A percentile compares a stretch with the other conserved stretches of the same genome.
Evolutionary conservation across 1,284 basidiomycete genomes (phyloP).

Genomic region (Fomitopsis betulina): DNA sequence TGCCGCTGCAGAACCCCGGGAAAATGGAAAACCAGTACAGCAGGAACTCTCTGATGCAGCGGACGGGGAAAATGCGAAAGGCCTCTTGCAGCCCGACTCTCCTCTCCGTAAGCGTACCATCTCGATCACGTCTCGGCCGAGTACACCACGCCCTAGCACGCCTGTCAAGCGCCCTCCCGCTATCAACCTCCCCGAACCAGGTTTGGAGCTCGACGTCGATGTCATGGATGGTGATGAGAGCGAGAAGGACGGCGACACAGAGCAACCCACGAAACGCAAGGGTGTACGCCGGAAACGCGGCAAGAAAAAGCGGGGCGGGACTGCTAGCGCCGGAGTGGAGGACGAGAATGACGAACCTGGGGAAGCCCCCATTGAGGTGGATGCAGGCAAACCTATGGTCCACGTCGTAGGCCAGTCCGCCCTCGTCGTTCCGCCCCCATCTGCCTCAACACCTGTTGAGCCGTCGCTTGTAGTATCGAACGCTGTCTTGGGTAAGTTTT

Average conservation of each 20-base stretch:
- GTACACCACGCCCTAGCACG: background rate
- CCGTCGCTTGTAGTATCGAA: conserved; percentile 67
- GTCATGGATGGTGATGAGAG: conserved; percentile 48
- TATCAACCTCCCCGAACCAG: background rate
- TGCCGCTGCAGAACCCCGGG: background rate
- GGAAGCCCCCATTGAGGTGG: conserved; percentile 1
- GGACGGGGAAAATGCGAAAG: background rate
- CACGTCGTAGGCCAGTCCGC: conserved; percentile 11
- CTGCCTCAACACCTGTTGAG: conserved; percentile 27
- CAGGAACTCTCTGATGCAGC: background rate
- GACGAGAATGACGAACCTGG: conserved; percentile 17
- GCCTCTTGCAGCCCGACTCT: background rate
- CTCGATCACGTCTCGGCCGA: background rate
- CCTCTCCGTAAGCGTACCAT: background rate
- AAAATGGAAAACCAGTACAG: background rate
- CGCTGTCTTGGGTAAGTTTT: conserved; percentile 63
- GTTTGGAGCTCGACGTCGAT: conserved; percentile 26
- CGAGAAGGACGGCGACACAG: conserved; percentile 52
- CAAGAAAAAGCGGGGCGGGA: conserved; percentile 41
- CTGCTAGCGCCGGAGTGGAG: conserved; percentile 13
- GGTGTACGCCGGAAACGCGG: conserved; percentile 33
- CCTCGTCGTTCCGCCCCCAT: conserved; percentile 24
- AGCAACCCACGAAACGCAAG: conserved; percentile 42
- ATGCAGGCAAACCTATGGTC: conserved; percentile 3
- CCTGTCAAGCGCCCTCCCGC: background rate